Evolutionary conservation across 1,284 basidiomycete species (phyloP).

Genomic region (Pseudozyma hubeiensis): DNA sequence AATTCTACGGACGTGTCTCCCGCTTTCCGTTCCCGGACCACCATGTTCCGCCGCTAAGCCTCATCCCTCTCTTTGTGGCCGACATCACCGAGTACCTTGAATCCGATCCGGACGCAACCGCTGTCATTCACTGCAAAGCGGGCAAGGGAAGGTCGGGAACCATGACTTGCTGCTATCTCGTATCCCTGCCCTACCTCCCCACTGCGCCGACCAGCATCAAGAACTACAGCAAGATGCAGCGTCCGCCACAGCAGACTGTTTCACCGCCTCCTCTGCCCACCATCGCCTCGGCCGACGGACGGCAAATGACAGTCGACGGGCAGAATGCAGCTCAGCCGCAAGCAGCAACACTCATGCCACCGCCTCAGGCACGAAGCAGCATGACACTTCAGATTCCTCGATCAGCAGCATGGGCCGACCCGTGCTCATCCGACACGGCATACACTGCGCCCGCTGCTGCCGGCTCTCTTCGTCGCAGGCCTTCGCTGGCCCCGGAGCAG

Average conservation of each 20-base stretch:
- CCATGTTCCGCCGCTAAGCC: conserved; percentile 80
- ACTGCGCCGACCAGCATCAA: conserved; percentile 43
- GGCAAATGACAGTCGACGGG: background rate
- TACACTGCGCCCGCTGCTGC: background rate
- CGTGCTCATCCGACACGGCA: conserved; percentile 3
- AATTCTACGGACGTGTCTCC: conserved; percentile 75
- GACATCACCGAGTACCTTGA: conserved; percentile 84
- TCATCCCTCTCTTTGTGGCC: conserved; percentile 80
- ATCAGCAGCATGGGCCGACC: conserved; percentile 18
- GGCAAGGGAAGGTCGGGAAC: conserved; percentile 63
- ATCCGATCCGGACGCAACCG: conserved; percentile 77
- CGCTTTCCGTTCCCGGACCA: conserved; percentile 86
- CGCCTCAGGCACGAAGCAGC: conserved; percentile 11
- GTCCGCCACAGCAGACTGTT: conserved; percentile 13
- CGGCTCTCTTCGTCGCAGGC: conserved; percentile 24
- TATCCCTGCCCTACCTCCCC: conserved; percentile 55
- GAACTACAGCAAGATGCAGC: conserved; percentile 48
- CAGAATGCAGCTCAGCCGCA: conserved; percentile 1
- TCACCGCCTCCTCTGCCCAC: conserved; percentile 1
- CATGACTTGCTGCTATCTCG: conserved; percentile 58
- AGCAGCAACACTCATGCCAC: background rate
- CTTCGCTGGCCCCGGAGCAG: conserved; percentile 36
- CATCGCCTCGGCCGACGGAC: conserved; percentile 1
- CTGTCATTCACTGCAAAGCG: conserved; percentile 86
- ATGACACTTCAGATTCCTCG: conserved; percentile 29